A percentile compares a stretch with the other conserved stretches of the same genome.
phyloP scores from a whole-genome alignment of 1,284 basidiomycete species.

The Mycena citricolor region DNA sequence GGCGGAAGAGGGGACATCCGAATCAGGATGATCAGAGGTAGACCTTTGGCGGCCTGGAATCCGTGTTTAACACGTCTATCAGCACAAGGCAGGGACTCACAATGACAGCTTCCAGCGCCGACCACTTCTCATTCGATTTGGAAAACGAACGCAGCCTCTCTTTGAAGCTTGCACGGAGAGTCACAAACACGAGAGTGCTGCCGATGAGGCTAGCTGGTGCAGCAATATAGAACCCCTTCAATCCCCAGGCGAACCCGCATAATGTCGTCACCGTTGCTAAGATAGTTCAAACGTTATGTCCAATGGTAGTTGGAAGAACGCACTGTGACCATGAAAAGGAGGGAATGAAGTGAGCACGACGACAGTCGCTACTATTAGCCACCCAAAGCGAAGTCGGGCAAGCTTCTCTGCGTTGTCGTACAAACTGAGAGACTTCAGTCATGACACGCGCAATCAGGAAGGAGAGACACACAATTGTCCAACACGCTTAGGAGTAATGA shows the following conservation, averaged over 20 bases:
- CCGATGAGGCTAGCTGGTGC: constrained; percentile 62
- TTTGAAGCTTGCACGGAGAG: constrained; percentile 61
- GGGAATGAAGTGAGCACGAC: constrained; percentile 73
- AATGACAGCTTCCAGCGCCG: constrained; percentile 73
- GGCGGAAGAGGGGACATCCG: constrained; percentile 82
- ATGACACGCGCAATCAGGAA: background rate
- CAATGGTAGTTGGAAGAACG: background rate
- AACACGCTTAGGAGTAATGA: constrained; percentile 63
- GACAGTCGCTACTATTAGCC: constrained; percentile 51
- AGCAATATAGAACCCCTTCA: constrained; percentile 70
- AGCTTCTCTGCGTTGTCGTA: constrained; percentile 70
- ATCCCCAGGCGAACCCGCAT: constrained; percentile 81
- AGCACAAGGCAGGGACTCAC: constrained; percentile 43
- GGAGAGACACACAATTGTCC: constrained; percentile 47
- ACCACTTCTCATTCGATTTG: constrained; percentile 66
- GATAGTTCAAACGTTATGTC: background rate
- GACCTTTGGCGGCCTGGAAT: constrained; percentile 61
- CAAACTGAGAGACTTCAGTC: constrained; percentile 26
- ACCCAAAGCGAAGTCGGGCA: constrained; percentile 59
- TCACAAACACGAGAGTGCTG: constrained; percentile 63
- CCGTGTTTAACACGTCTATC: background rate
- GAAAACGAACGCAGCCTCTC: constrained; percentile 57
- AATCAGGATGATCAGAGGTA: constrained; percentile 77
- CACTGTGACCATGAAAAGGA: constrained; percentile 71
- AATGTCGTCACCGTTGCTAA: constrained; percentile 55